These are phyloP conservation scores for Apophysomyces variabilis DNA, from an alignment of 371 early-diverging fungal genomes.

Conservation along the genomic window DNA sequence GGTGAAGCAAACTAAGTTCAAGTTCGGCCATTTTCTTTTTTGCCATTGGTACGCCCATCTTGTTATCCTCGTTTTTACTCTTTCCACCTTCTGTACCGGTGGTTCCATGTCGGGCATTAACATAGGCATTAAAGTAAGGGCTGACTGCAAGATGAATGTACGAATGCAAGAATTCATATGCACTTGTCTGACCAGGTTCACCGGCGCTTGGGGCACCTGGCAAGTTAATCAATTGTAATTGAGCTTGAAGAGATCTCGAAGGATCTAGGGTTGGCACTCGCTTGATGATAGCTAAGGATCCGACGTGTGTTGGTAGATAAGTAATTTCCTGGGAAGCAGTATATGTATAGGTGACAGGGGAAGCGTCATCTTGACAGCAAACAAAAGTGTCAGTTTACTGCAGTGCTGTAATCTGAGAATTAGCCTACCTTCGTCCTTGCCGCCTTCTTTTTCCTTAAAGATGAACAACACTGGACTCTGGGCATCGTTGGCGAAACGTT, in stretches of 20 bases:
- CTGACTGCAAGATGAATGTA: constrained; percentile 94
- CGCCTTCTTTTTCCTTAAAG: constrained; percentile 76
- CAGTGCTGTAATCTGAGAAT: background rate
- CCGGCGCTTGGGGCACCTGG: constrained; percentile 83
- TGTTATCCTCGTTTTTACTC: constrained; percentile 80
- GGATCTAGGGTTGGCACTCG: constrained; percentile 78
- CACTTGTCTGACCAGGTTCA: constrained; percentile 62
- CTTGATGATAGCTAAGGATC: constrained; percentile 91
- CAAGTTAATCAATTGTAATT: constrained; percentile 90
- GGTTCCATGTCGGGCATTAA: constrained; percentile 71
- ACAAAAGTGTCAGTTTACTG: background rate
- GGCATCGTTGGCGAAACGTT: constrained; percentile 81
- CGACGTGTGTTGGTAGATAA: constrained; percentile 76
- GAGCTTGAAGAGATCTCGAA: constrained; percentile 73
- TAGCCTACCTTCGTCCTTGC: constrained; percentile 50
- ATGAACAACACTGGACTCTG: constrained; percentile 80
- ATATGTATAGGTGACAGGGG: constrained; percentile 59
- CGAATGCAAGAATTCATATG: constrained; percentile 92
- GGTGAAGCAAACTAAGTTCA: constrained; percentile 90
- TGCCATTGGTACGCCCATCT: constrained; percentile 91
- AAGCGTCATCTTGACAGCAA: constrained; percentile 37
- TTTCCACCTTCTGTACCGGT: constrained; percentile 37
- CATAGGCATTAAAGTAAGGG: constrained; percentile 97
- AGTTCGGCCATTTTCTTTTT: constrained; percentile 98
- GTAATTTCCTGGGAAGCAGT: constrained; percentile 77